Evolutionary conservation across 257 asterid genomes (phyloP).

Genomic region (Lithospermum erythrorhizon): DNA sequence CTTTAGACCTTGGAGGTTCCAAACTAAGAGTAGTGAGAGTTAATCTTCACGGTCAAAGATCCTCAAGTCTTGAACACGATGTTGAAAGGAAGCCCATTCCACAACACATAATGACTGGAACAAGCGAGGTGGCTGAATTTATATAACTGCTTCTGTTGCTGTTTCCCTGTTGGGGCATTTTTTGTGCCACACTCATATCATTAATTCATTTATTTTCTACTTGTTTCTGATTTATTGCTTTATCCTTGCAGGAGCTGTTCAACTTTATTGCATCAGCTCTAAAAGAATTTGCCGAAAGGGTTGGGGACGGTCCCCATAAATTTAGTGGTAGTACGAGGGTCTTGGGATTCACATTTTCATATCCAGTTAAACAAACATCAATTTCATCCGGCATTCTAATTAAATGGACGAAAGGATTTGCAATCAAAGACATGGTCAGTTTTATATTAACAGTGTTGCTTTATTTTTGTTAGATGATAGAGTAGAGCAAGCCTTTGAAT

Average conservation of each 20-base stretch:
- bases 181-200: background rate
- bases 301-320: conserved; percentile 25
- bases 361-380: conserved; percentile 70
- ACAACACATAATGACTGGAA: conserved; percentile 41
- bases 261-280: conserved; percentile 62
- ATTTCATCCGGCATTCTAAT: conserved; percentile 57
- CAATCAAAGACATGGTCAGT: conserved; percentile 64
- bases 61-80: conserved; percentile 33
- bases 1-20: conserved; percentile 65
- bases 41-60: conserved; percentile 47
- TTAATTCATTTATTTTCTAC: background rate
- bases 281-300: conserved; percentile 48
- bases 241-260: conserved; percentile 57
- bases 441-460: background rate
- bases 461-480: background rate
- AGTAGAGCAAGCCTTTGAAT: background rate
- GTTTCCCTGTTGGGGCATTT: background rate
- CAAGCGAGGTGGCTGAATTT: conserved; percentile 40
- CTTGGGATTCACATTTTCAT: conserved; percentile 86
- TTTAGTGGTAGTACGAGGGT: conserved; percentile 30
- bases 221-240: conserved; percentile 3
- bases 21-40: conserved; percentile 60
- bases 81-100: conserved; percentile 51
- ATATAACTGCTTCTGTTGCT: background rate
- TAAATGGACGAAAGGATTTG: conserved; percentile 79